These are phyloP conservation scores for Sporopachydermia cereana DNA, from an alignment of 1,139 yeast species.

Conservation along the genomic window DNA sequence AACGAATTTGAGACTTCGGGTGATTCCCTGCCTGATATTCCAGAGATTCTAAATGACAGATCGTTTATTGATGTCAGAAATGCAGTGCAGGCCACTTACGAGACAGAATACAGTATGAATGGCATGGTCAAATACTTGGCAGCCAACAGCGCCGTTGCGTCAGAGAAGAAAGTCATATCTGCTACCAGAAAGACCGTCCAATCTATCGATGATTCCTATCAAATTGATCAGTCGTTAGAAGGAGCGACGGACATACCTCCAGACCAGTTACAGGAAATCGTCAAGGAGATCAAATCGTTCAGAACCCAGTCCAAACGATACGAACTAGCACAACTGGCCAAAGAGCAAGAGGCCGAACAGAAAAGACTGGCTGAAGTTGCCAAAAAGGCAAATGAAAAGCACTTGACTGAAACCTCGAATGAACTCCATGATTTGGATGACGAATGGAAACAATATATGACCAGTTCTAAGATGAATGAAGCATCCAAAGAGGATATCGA, in stretches of 20 bases:
- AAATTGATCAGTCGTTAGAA: slow-evolving; percentile 5
- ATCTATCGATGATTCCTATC: slow-evolving; percentile 4
- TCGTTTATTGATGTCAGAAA: not conserved
- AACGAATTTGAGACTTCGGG: not conserved
- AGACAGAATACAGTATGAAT: slow-evolving; percentile 7
- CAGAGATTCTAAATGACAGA: not conserved
- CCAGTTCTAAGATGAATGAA: slow-evolving; percentile 7
- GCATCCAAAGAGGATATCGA: not conserved
- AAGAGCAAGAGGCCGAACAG: slow-evolving; percentile 14
- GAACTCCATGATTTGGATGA: slow-evolving; percentile 7
- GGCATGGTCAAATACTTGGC: slow-evolving; percentile 2
- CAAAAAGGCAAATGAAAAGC: slow-evolving; percentile 1
- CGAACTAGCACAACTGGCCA: slow-evolving; percentile 16
- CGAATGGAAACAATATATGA: slow-evolving; percentile 1
- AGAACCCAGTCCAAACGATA: slow-evolving; percentile 20
- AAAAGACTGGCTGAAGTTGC: slow-evolving; percentile 10
- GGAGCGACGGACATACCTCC: slow-evolving; percentile 14
- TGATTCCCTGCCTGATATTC: not conserved
- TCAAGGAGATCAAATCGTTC: slow-evolving; percentile 22
- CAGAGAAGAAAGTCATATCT: slow-evolving; percentile 9
- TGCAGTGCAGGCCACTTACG: not conserved
- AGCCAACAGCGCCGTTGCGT: slow-evolving; percentile 6
- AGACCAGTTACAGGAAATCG: slow-evolving; percentile 19
- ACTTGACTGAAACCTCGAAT: not conserved
- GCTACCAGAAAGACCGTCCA: slow-evolving; percentile 13